phyloP scores from a whole-genome alignment of 371 early-diverging fungal species.

The Mortierella sp. region DNA sequence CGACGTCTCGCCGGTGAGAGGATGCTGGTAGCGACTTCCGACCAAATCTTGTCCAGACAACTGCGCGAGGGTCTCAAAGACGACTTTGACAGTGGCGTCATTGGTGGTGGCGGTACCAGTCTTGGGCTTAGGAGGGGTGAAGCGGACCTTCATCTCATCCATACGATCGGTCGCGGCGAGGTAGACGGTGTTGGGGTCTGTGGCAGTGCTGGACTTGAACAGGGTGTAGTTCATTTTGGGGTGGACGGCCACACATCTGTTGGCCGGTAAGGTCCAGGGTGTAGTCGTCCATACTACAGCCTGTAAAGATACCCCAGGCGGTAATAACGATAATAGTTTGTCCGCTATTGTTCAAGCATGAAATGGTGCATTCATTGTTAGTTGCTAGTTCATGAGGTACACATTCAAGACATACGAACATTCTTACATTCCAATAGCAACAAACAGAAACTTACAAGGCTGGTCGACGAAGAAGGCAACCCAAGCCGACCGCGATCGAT shows the following conservation, averaged over 20 bases:
- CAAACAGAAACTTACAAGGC: slow-evolving; percentile 37
- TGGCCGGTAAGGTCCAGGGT: slow-evolving; percentile 95
- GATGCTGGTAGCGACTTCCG: slow-evolving; percentile 75
- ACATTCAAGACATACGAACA: too few relatives aligned
- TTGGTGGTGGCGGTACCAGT: neutral
- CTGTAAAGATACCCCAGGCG: slow-evolving; percentile 32
- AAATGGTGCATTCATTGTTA: neutral
- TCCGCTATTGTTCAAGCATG: slow-evolving; percentile 13
- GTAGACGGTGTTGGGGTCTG: slow-evolving; percentile 39
- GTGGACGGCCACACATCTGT: slow-evolving; percentile 85
- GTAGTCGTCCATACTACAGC: slow-evolving; percentile 96
- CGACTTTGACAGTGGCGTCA: neutral
- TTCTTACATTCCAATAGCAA: too few relatives aligned
- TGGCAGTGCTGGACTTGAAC: slow-evolving; percentile 40
- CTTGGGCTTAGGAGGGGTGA: slow-evolving; percentile 9
- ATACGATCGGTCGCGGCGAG: slow-evolving; percentile 65
- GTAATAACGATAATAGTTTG: slow-evolving; percentile 8
- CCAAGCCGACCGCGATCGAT: slow-evolving; percentile 77
- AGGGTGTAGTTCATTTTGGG: slow-evolving; percentile 77
- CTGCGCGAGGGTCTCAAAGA: slow-evolving; percentile 13
- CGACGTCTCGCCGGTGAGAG: slow-evolving; percentile 61
- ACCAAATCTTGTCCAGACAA: slow-evolving; percentile 65
- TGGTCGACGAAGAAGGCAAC: slow-evolving; percentile 68
- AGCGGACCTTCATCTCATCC: slow-evolving; percentile 32
- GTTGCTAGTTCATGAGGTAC: neutral